A percentile compares a stretch with the other conserved stretches of the same genome.
phyloP scores from a whole-genome alignment of 2,329 filamentous ascomycete genomes.

The Botrytis galanthina region DNA sequence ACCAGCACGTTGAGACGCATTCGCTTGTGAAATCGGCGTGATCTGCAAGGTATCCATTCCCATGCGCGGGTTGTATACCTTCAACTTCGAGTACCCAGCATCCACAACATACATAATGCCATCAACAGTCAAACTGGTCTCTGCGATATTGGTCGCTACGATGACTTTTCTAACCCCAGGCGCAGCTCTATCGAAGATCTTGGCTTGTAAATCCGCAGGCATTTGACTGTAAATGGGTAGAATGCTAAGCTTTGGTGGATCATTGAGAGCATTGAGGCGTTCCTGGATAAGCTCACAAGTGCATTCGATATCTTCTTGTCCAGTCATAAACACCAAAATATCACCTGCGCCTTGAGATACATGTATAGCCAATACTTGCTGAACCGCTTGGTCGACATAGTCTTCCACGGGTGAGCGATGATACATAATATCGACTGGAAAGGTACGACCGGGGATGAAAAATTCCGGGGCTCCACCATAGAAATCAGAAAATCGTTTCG shows the following conservation, averaged over 20 bases:
- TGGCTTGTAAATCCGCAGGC: slow-evolving; percentile 95
- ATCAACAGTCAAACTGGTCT: slow-evolving; percentile 96
- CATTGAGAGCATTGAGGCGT: slow-evolving; percentile 81
- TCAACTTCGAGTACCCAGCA: slow-evolving; percentile 92
- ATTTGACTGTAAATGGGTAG: slow-evolving; percentile 99
- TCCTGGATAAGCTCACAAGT: slow-evolving; percentile 93
- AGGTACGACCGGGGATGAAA: slow-evolving; percentile 91
- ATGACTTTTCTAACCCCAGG: slow-evolving; percentile 95
- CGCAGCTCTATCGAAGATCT: slow-evolving; percentile 90
- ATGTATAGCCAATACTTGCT: slow-evolving; percentile 92
- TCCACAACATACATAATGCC: slow-evolving; percentile 99
- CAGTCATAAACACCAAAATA: slow-evolving; percentile 98
- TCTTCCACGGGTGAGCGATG: slow-evolving; percentile 94
- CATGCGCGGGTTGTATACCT: slow-evolving; percentile 98
- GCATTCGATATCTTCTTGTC: slow-evolving; percentile 96
- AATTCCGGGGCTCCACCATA: slow-evolving; percentile 96
- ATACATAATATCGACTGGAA: slow-evolving; percentile 95
- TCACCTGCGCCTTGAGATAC: slow-evolving; percentile 91
- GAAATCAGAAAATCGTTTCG: slow-evolving; percentile 92
- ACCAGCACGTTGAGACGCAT: slow-evolving; percentile 88
- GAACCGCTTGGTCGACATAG: slow-evolving; percentile 95
- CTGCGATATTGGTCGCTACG: slow-evolving; percentile 96
- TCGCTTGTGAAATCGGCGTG: slow-evolving; percentile 95
- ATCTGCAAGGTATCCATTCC: slow-evolving; percentile 99
- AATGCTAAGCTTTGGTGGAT: slow-evolving; percentile 91